Conservation (phyloP, 1,139 yeast genomes). For the Suhomyces bokatorum region DNA sequence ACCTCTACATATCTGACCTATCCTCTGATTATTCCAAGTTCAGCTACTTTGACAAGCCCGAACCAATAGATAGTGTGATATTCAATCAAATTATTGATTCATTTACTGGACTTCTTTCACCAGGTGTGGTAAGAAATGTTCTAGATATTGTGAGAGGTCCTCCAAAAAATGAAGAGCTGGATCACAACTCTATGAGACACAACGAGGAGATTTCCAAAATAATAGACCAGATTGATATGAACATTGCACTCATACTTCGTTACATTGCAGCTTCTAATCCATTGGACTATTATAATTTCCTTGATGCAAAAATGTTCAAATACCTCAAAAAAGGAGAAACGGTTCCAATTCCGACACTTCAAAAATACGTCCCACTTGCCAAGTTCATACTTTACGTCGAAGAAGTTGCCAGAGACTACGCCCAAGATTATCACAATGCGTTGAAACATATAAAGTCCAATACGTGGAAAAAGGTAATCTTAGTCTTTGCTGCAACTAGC, state of each 20-base stretch:
- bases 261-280: slow-evolving; percentile 61
- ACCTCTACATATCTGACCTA: slow-evolving; percentile 12
- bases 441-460: slow-evolving; percentile 46
- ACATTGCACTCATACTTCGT: slow-evolving; percentile 46
- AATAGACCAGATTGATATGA: slow-evolving; percentile 43
- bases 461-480: slow-evolving; percentile 55
- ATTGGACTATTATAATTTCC: slow-evolving; percentile 43
- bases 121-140: slow-evolving; percentile 15
- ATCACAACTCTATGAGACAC: neutral
- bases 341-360: slow-evolving; percentile 43
- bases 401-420: slow-evolving; percentile 31
- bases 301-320: slow-evolving; percentile 37
- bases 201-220: slow-evolving; percentile 4
- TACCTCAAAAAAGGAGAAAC: slow-evolving; percentile 37
- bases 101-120: slow-evolving; percentile 16
- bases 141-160: slow-evolving; percentile 16
- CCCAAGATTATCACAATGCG: slow-evolving; percentile 41
- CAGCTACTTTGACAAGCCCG: slow-evolving; percentile 17
- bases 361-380: slow-evolving; percentile 50
- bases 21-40: slow-evolving; percentile 18
- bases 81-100: slow-evolving; percentile 14
- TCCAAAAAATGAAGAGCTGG: slow-evolving; percentile 5
- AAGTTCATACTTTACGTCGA: slow-evolving; percentile 50
- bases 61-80: slow-evolving; percentile 8
- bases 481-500: slow-evolving; percentile 51